A percentile compares a stretch with the other conserved stretches of the same genome.
These are phyloP conservation scores for Sporisorium iseilematis-ciliati DNA, from an alignment of 1,284 basidiomycete species.

Conservation along the genomic window DNA sequence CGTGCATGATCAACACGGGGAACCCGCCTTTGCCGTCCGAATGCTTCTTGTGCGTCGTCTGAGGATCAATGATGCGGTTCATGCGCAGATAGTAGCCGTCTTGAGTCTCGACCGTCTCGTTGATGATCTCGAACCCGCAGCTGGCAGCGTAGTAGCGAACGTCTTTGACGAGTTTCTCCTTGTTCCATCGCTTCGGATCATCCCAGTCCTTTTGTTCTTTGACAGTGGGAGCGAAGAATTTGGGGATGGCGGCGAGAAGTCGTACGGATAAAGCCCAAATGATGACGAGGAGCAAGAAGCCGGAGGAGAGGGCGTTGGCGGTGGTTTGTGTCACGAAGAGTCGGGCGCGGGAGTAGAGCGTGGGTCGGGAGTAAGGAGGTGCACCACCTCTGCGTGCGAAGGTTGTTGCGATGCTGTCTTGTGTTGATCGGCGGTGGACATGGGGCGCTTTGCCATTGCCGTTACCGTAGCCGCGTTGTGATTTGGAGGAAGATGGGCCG, in stretches of 20 bases:
- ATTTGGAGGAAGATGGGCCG: conserved; percentile 9
- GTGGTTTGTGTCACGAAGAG: conserved; percentile 72
- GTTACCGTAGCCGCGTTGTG: conserved; percentile 9
- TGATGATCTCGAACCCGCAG: conserved; percentile 75
- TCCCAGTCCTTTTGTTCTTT: conserved; percentile 72
- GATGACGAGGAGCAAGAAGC: conserved; percentile 72
- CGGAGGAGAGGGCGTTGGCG: conserved; percentile 73
- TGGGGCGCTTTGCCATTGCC: conserved; percentile 18
- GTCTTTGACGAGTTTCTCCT: conserved; percentile 73
- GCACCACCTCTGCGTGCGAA: conserved; percentile 59
- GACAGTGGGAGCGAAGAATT: conserved; percentile 24
- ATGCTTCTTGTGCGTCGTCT: conserved; percentile 68
- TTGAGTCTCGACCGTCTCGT: conserved; percentile 75
- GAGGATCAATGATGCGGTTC: conserved; percentile 74
- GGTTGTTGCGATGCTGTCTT: conserved; percentile 30
- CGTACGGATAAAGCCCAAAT: conserved; percentile 69
- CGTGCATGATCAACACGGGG: conserved; percentile 76
- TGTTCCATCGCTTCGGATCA: conserved; percentile 72
- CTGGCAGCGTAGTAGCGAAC: conserved; percentile 74
- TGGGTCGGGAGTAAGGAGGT: conserved; percentile 54
- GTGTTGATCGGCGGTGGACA: conserved; percentile 8
- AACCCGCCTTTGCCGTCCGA: conserved; percentile 73
- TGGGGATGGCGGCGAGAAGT: conserved; percentile 49
- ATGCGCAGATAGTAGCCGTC: conserved; percentile 75
- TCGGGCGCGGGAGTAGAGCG: conserved; percentile 52